A percentile compares a stretch with the other conserved stretches of the same genome.
Evolutionary conservation across 768 basidiomycete species (phyloP).

Genomic region (Lyophyllum decastes): DNA sequence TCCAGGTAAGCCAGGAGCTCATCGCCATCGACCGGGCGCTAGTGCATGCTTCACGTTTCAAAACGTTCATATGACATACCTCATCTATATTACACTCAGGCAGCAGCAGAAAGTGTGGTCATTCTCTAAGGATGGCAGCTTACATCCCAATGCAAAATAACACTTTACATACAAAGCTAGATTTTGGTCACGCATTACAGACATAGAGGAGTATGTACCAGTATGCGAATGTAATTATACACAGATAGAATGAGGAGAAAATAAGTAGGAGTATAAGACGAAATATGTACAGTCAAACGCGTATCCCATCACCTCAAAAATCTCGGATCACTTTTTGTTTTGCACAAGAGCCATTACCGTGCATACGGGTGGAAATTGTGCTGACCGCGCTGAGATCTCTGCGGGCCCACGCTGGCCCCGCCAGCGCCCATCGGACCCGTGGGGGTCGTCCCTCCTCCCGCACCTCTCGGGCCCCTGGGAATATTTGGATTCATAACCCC

Average conservation of each 20-base stretch:
- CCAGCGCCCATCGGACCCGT: conserved; percentile 44
- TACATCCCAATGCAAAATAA: no score
- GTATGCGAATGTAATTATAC: conserved; percentile 5
- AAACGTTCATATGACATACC: no score
- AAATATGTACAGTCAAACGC: conserved; percentile 9
- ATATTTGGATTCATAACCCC: conserved; percentile 57
- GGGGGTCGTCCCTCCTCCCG: conserved; percentile 45
- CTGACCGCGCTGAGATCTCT: conserved; percentile 73
- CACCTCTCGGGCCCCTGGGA: conserved; percentile 67
- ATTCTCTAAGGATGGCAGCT: no score
- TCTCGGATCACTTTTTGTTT: background rate
- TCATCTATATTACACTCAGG: no score
- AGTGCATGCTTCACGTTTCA: no score
- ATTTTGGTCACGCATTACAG: background rate
- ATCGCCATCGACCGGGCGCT: no score
- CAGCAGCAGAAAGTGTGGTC: no score
- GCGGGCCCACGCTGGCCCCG: conserved; percentile 67
- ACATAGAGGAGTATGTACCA: background rate
- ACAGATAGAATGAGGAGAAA: background rate
- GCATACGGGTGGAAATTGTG: conserved; percentile 87
- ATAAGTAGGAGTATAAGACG: conserved; percentile 16
- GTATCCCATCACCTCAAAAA: background rate
- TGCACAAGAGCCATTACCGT: conserved; percentile 38
- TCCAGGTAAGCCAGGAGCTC: no score
- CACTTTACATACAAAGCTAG: background rate